Evolutionary conservation across 352 stramenopile genomes (phyloP).

Genomic region (Globisporangium lucens): DNA sequence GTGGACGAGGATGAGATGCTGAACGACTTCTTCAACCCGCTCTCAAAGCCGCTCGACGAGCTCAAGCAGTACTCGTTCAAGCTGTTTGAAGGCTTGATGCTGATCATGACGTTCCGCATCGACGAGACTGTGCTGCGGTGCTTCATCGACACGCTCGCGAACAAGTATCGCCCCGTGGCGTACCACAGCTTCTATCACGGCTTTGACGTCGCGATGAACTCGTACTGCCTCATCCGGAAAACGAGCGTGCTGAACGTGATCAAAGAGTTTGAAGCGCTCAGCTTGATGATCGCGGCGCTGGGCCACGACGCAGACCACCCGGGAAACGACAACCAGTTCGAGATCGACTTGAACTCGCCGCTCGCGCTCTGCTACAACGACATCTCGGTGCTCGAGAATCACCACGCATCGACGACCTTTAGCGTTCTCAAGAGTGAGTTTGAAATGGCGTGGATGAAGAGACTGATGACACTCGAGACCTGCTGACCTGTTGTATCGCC

Average conservation of each 20-base stretch:
- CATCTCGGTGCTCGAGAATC: slow-evolving; percentile 86
- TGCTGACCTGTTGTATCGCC: not conserved
- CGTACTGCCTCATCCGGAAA: slow-evolving; percentile 58
- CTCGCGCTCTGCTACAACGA: slow-evolving; percentile 90
- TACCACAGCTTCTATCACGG: slow-evolving; percentile 89
- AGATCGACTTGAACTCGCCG: slow-evolving; percentile 72
- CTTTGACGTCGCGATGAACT: slow-evolving; percentile 71
- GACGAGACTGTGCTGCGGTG: slow-evolving; percentile 34
- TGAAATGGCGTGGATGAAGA: not conserved
- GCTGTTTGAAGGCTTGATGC: slow-evolving; percentile 57
- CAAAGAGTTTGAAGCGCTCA: slow-evolving; percentile 72
- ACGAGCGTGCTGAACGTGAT: slow-evolving; percentile 57
- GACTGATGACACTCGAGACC: not conserved
- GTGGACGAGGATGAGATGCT: slow-evolving; percentile 45
- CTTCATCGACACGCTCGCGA: slow-evolving; percentile 57
- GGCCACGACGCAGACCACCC: slow-evolving; percentile 88
- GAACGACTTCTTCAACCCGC: slow-evolving; percentile 48
- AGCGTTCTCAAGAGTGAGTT: slow-evolving; percentile 49
- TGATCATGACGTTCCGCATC: slow-evolving; percentile 71
- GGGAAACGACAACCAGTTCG: slow-evolving; percentile 89
- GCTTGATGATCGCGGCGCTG: slow-evolving; percentile 75
- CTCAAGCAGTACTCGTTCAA: slow-evolving; percentile 56
- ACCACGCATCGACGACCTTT: slow-evolving; percentile 82
- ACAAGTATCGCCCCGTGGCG: slow-evolving; percentile 60
- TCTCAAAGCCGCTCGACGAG: slow-evolving; percentile 54